Evolutionary conservation across 148 eudicot genomes (phyloP).

Genomic region (Cornus florida): DNA sequence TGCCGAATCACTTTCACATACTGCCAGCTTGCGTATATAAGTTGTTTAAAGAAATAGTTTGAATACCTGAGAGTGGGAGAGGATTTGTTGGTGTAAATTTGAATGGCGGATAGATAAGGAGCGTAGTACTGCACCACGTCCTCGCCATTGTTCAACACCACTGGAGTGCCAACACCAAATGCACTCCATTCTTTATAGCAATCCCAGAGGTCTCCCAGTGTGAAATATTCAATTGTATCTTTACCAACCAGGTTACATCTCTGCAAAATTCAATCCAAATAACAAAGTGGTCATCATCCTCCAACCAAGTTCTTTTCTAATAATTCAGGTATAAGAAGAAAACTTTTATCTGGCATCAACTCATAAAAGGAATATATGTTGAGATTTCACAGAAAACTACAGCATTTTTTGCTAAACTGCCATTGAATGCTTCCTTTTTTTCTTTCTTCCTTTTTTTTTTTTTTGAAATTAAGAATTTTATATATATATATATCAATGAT

Average conservation of each 20-base stretch:
- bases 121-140: conserved; percentile 20
- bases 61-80: conserved; percentile 4
- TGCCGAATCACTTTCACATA: not conserved
- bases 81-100: conserved; percentile 11
- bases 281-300: not conserved
- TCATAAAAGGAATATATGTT: too few species aligned
- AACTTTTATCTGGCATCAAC: too few species aligned
- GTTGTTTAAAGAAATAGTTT: not conserved
- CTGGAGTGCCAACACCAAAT: conserved; percentile 21
- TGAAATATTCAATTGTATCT: conserved; percentile 12
- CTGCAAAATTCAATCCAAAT: not conserved
- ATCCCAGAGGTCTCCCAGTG: conserved; percentile 26
- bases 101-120: conserved; percentile 30
- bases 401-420: not conserved
- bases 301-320: too few species aligned
- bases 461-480: not conserved
- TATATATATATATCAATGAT: not conserved
- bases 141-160: not conserved
- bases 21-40: not conserved
- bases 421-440: not conserved
- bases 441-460: too few species aligned
- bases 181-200: conserved; percentile 29
- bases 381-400: too few species aligned
- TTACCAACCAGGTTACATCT: not conserved
- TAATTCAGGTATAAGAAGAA: too few species aligned